Base-by-base conservation (phyloP, 1,284 basidiomycete genomes). In the Fomitopsis betulina region DNA sequence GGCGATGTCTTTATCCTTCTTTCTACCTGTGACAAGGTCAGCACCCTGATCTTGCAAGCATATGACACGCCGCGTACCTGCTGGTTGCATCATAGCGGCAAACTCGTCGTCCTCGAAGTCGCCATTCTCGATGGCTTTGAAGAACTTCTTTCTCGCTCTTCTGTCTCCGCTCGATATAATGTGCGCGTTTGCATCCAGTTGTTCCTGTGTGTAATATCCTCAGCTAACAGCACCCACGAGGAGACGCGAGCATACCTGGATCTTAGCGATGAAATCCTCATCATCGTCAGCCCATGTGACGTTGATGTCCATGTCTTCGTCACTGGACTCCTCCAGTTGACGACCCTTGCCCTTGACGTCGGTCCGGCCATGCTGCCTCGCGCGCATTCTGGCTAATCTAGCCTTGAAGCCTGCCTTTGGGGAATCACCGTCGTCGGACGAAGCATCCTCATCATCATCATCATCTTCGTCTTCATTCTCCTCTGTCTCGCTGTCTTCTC, bases 71-170 rank as follows among this genome's bases (percentile, higher is more conserved):
- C 39, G 63, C 72, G 60, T 54, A 73, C 72, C 57, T 56, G 73
- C 60, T 25, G 68, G 70, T 7, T 58, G 40, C 56, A 67, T 60
- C 53, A 65, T 58, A 9, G 56, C 57, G 12, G 68, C 65, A 32
- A 71, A 71, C 23, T 73, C 71, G 12, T 74, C 75, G 37, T 71
- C 72, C 15, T 83, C 74, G 45, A 88, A 85, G 45, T 81, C 71
- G 3, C 87, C 90, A 60, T 85, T 74, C 27, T 77, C 77, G 37
- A 93, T 79, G 0, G 89, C 79, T 25, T 76, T 76, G 79, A 91
- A 91, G 1, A 89, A 62, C 50, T 78, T 73, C 30, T 87, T 87
- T 57, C 79, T 73, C 43, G 75, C 72, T 64, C 85, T 86, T 27
- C 81, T 76, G 57, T 82, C 73, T 23, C 68, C 73, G 13, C 68